Conservation (phyloP, 1,284 basidiomycete genomes). For the Moesziomyces sp. region DNA sequence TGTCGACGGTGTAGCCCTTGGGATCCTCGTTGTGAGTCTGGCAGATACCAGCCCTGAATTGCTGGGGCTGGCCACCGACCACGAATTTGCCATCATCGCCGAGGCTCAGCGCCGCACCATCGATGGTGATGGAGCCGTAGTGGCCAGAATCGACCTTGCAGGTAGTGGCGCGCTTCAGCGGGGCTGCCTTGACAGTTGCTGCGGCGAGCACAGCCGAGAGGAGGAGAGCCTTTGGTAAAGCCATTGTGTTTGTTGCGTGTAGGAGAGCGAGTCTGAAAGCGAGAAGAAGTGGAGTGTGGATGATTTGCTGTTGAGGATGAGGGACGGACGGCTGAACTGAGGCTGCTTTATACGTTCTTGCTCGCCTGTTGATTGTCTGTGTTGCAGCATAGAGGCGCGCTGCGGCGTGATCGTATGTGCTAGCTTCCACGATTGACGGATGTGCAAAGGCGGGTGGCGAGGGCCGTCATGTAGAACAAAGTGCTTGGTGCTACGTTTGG, state of each 20-base stretch:
- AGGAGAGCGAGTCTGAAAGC: not conserved
- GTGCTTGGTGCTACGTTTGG: too few species aligned
- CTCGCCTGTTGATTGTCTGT: too few species aligned
- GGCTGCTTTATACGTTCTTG: too few species aligned
- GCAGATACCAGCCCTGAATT: slow-evolving; percentile 17
- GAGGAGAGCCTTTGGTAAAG: slow-evolving; percentile 7
- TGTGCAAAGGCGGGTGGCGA: too few species aligned
- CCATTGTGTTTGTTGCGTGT: slow-evolving; percentile 11
- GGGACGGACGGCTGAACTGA: too few species aligned
- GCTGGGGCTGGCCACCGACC: slow-evolving; percentile 20
- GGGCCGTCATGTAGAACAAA: too few species aligned
- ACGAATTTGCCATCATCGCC: slow-evolving; percentile 11
- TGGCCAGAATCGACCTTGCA: slow-evolving; percentile 1
- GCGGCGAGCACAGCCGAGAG: slow-evolving; percentile 14
- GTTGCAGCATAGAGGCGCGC: too few species aligned
- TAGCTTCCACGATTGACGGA: too few species aligned
- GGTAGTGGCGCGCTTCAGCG: not conserved
- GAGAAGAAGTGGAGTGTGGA: not conserved
- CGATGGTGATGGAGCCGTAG: slow-evolving; percentile 8
- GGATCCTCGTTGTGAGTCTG: not conserved
- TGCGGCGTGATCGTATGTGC: too few species aligned
- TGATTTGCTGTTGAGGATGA: too few species aligned
- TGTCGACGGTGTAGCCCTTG: not conserved
- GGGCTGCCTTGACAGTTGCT: slow-evolving; percentile 9
- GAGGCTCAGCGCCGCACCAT: slow-evolving; percentile 10